Evolutionary conservation across 805 yeast genomes (phyloP), one percentile per base, ranked within the genome.

Genomic region (Isabelozyma heimii): DNA sequence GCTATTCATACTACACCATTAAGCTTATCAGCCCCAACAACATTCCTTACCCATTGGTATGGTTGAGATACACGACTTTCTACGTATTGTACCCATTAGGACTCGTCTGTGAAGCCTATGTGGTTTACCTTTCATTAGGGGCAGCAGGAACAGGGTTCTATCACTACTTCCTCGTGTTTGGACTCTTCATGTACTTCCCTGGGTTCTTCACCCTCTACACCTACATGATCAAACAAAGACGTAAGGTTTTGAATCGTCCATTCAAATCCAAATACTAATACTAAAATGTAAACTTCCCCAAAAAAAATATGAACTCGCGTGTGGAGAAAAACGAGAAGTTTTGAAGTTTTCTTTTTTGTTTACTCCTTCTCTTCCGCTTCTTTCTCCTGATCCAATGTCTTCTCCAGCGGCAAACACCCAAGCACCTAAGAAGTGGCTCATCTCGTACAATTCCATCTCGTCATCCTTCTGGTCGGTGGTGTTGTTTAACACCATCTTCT

Each of bases 391-490:
- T n/a, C 15, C 38, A 35, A 39, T 39, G 16, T 39, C 24, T n/a
- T 12, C 30, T 8, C 20, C 43, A 15, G 20, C 28, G 5, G 13
- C 52, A 12, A 27, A 16, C 16, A 42, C 37, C 14, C 37, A 52
- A 4, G 56, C 52, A 40, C 63, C 65, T 10, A 63, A 69, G 41
- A 65, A 58, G 52, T 73, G 74, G 73, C 64, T 73, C 45, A 60
- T 72, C 46, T 67, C 76, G 16, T 73, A 73, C 56, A 74, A 74
- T 53, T 67, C 75, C 30, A 58, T 73, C 42, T 72, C 77, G 10
- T 65, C 76, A 3, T 69, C 75, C 13, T 62, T 72, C 41, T 74
- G 79, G 79, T 56, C 72, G 41, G 59, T 72, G 46, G 69, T 73
- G 8, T 56, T 73, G 16, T 70, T 70, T 61, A 73, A 73, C 58